Conservation (phyloP, 140 eudicot species). For the Erigeron philadelphicus region DNA sequence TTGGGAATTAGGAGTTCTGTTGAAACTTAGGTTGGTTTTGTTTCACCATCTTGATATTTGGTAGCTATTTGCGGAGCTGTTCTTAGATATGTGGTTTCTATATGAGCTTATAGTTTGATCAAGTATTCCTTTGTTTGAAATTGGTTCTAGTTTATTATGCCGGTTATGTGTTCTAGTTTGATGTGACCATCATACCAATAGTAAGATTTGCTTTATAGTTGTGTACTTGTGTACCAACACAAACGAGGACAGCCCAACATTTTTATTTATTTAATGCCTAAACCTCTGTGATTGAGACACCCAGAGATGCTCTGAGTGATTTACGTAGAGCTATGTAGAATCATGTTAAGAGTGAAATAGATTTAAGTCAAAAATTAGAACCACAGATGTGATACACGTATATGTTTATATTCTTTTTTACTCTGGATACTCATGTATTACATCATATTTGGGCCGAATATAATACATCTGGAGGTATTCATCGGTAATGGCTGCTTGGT, state of each 20-base stretch:
- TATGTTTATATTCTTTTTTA: neutral
- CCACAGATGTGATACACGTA: neutral
- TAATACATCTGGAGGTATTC: slow-evolving; percentile 11
- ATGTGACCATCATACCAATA: slow-evolving; percentile 13
- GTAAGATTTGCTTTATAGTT: neutral
- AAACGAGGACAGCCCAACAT: slow-evolving; percentile 13
- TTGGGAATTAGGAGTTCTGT: slow-evolving; percentile 43
- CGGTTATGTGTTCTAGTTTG: slow-evolving; percentile 6
- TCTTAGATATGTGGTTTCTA: slow-evolving; percentile 20
- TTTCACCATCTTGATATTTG: slow-evolving; percentile 33
- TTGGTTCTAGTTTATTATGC: slow-evolving; percentile 13
- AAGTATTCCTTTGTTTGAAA: slow-evolving; percentile 28
- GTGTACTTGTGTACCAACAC: neutral
- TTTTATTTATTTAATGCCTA: neutral
- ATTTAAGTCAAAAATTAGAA: slow-evolving; percentile 6
- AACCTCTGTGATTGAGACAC: neutral
- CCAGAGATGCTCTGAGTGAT: neutral
- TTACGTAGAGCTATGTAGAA: neutral
- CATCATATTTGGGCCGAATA: neutral
- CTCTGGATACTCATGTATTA: neutral
- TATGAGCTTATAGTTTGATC: slow-evolving; percentile 24
- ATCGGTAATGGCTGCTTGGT: slow-evolving; percentile 20
- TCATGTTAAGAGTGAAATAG: slow-evolving; percentile 5
- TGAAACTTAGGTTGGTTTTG: slow-evolving; percentile 55
- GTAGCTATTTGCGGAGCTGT: slow-evolving; percentile 23